phyloP scores from a whole-genome alignment of 2,329 filamentous ascomycete species.

The Colletotrichum godetiae region DNA sequence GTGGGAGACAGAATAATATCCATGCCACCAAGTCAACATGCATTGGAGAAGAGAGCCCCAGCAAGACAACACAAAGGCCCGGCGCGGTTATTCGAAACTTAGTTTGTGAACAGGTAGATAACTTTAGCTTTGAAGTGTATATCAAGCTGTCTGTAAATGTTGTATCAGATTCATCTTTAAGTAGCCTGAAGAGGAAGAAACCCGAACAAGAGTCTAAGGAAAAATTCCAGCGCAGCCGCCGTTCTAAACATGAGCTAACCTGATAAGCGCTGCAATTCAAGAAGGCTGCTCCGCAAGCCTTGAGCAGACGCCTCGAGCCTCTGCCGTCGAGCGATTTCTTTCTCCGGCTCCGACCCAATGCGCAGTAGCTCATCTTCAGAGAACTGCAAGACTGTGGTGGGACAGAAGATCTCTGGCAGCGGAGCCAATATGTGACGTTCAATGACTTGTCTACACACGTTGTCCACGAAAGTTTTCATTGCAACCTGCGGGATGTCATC shows the following conservation, averaged over 20 bases:
- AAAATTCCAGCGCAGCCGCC: too few species aligned
- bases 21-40: too few species aligned
- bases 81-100: neutral
- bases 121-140: too few species aligned
- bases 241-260: neutral
- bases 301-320: neutral
- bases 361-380: slow-evolving; percentile 23
- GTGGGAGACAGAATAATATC: too few species aligned
- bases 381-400: neutral
- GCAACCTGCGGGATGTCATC: neutral
- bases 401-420: slow-evolving; percentile 17
- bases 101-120: too few species aligned
- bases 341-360: slow-evolving; percentile 20
- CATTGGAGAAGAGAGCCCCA: neutral
- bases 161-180: neutral
- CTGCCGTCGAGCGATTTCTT: slow-evolving; percentile 5
- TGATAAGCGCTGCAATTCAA: slow-evolving; percentile 9
- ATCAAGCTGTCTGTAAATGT: neutral
- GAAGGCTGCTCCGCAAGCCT: slow-evolving; percentile 5
- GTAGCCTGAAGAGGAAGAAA: neutral
- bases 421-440: slow-evolving; percentile 37
- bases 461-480: slow-evolving; percentile 40
- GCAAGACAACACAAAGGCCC: too few species aligned
- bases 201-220: neutral
- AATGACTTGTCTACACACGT: slow-evolving; percentile 39